Percentiles rank a stretch among this genome's conserved stretches.
phyloP scores from a whole-genome alignment of 768 basidiomycete species.

The Boletales sp. region DNA sequence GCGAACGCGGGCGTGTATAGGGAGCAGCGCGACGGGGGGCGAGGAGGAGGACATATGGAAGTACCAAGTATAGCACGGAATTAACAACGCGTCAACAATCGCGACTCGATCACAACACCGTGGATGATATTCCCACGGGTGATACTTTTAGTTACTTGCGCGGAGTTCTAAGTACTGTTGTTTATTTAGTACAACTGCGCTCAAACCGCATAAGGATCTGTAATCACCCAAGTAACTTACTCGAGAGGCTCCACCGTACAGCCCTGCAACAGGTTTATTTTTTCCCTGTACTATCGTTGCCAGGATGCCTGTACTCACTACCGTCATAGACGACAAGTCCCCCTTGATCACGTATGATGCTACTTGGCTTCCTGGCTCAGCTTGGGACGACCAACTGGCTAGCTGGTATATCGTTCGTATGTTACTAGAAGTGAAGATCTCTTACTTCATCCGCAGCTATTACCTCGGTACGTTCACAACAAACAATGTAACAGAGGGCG shows the following conservation, averaged over 20 bases:
- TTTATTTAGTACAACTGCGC: too few species aligned
- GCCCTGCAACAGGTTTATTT: too few species aligned
- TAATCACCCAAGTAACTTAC: too few species aligned
- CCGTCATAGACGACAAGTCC: conserved; percentile 31
- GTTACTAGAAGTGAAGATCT: not conserved
- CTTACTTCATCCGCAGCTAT: conserved; percentile 26
- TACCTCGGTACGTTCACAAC: conserved; percentile 39
- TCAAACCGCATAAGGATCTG: too few species aligned
- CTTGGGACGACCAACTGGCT: conserved; percentile 10
- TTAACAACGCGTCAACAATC: conserved; percentile 30
- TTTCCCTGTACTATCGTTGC: not conserved
- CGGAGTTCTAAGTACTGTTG: too few species aligned
- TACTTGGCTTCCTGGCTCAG: conserved; percentile 19
- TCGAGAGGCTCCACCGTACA: too few species aligned
- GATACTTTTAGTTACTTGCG: too few species aligned
- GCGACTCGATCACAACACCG: conserved; percentile 15
- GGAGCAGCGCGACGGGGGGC: conserved; percentile 43
- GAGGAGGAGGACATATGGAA: conserved; percentile 42
- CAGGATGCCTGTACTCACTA: conserved; percentile 24
- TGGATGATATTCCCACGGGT: conserved; percentile 13
- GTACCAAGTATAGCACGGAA: conserved; percentile 31
- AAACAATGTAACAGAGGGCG: conserved; percentile 34
- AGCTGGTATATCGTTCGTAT: conserved; percentile 9
- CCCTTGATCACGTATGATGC: conserved; percentile 26
- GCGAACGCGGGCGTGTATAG: conserved; percentile 59